Conservation (phyloP, 495 filamentous ascomycete species). For the Aspergillus affinis region DNA sequence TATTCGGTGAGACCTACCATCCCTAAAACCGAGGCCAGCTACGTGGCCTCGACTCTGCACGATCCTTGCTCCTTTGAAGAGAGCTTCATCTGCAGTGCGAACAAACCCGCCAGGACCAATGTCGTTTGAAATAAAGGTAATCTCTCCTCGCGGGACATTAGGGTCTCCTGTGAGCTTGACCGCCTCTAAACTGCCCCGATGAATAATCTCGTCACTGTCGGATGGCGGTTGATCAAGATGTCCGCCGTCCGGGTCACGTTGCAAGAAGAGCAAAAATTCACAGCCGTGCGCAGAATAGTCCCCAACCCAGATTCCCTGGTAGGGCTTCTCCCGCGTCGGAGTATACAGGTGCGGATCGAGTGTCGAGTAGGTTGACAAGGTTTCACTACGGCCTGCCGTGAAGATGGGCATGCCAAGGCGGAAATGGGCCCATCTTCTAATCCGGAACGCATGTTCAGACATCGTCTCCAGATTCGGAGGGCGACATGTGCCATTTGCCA, state of each 20-base stretch:
- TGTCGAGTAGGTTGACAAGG: conserved; percentile 72
- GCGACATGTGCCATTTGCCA: conserved; percentile 40
- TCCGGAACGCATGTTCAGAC: conserved; percentile 65
- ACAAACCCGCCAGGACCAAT: conserved; percentile 63
- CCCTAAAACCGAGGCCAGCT: conserved; percentile 64
- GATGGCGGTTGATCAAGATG: conserved; percentile 7
- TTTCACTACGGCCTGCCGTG: conserved; percentile 55
- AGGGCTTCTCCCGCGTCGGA: conserved; percentile 76
- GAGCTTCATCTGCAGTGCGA: conserved; percentile 60
- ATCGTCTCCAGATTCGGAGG: conserved; percentile 46
- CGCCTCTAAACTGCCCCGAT: conserved; percentile 64
- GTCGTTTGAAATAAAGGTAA: conserved; percentile 75
- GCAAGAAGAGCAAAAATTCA: conserved; percentile 80
- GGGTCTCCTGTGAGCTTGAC: conserved; percentile 90
- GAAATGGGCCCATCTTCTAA: conserved; percentile 71
- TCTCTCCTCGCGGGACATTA: conserved; percentile 83
- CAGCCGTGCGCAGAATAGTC: conserved; percentile 87
- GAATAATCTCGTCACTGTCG: conserved; percentile 16
- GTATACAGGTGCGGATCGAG: conserved; percentile 70
- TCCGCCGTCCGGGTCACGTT: conserved; percentile 49
- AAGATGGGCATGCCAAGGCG: conserved; percentile 30
- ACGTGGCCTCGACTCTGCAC: conserved; percentile 76
- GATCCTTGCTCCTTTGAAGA: conserved; percentile 73
- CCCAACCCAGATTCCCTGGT: conserved; percentile 86
- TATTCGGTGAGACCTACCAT: conserved; percentile 51